Conservation (phyloP, 495 filamentous ascomycete genomes). For the Podospora appendiculata region DNA sequence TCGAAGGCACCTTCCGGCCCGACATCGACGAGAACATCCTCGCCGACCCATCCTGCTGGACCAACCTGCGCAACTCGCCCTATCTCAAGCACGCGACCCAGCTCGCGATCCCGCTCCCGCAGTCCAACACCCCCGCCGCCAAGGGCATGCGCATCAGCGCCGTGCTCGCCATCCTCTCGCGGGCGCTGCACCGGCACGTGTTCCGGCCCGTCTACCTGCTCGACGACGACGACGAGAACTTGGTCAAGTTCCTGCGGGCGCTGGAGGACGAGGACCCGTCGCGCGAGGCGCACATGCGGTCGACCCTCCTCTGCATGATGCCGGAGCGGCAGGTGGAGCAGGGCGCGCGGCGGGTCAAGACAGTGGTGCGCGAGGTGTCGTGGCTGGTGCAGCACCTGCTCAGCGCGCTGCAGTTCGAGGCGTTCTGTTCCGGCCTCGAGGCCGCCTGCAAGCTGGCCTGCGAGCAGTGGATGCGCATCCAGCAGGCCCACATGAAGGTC, state of each 20-base stretch:
- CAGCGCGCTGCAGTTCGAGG: slow-evolving; percentile 24
- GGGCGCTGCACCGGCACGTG: slow-evolving; percentile 25
- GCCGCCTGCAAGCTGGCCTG: slow-evolving; percentile 23
- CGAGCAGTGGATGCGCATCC: slow-evolving; percentile 30
- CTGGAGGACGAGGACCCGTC: slow-evolving; percentile 27
- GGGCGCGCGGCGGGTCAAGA: slow-evolving; percentile 24
- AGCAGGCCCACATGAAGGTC: slow-evolving; percentile 26
- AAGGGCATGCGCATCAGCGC: slow-evolving; percentile 33
- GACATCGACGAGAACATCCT: slow-evolving; percentile 26
- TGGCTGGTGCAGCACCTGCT: slow-evolving; percentile 31
- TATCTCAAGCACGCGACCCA: slow-evolving; percentile 30
- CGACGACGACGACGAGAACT: slow-evolving; percentile 24
- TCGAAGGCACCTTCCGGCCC: slow-evolving; percentile 26
- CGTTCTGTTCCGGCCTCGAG: slow-evolving; percentile 25
- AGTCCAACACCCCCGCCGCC: slow-evolving; percentile 27
- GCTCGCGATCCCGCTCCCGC: slow-evolving; percentile 25
- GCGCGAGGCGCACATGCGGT: slow-evolving; percentile 24
- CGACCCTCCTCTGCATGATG: slow-evolving; percentile 21
- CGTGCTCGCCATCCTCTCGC: slow-evolving; percentile 27
- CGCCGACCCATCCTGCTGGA: slow-evolving; percentile 27
- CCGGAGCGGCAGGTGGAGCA: slow-evolving; percentile 23
- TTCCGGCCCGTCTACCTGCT: slow-evolving; percentile 30
- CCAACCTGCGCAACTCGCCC: slow-evolving; percentile 27
- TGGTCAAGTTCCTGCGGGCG: slow-evolving; percentile 23
- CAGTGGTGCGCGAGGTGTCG: slow-evolving; percentile 27